phyloP scores from a whole-genome alignment of 805 yeast species.

The Metschnikowia lachancei region DNA sequence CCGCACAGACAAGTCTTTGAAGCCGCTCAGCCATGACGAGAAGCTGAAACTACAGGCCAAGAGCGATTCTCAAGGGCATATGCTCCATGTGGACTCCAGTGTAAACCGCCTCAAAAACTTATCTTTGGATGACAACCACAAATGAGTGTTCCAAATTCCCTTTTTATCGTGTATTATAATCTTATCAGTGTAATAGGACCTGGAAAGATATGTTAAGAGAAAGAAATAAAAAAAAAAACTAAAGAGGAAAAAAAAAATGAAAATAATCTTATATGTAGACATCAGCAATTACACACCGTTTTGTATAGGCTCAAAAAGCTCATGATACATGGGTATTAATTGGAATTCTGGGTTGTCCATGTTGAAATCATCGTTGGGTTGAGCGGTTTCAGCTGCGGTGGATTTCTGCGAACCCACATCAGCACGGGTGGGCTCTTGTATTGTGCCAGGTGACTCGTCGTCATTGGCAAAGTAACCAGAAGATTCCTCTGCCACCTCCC shows the following conservation, averaged over 20 bases:
- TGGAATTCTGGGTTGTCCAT: slow-evolving; percentile 9
- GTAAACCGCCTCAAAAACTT: slow-evolving; percentile 33
- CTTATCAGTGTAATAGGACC: too few relatives aligned
- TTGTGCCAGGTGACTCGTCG: neutral
- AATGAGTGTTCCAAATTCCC: neutral
- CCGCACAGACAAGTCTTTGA: slow-evolving; percentile 35
- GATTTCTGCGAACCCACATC: neutral
- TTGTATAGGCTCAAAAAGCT: slow-evolving; percentile 13
- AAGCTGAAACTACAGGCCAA: slow-evolving; percentile 12
- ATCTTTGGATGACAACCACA: slow-evolving; percentile 17
- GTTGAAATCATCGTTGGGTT: slow-evolving; percentile 6
- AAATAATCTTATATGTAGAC: slow-evolving; percentile 1
- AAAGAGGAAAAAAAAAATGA: neutral
- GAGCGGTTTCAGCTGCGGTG: neutral
- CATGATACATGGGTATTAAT: slow-evolving; percentile 17
- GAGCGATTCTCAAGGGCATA: slow-evolving; percentile 18
- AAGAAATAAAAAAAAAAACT: neutral
- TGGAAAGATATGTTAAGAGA: too few relatives aligned
- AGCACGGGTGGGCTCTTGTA: neutral
- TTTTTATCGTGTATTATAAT: too few relatives aligned
- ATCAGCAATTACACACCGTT: neutral
- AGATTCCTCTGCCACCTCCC: slow-evolving; percentile 15
- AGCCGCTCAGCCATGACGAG: slow-evolving; percentile 21
- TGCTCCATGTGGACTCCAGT: slow-evolving; percentile 31
- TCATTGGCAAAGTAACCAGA: neutral